Percentiles rank a stretch among this genome's conserved stretches.
Conservation (phyloP, 768 basidiomycete species). For the Jaapia argillacea region DNA sequence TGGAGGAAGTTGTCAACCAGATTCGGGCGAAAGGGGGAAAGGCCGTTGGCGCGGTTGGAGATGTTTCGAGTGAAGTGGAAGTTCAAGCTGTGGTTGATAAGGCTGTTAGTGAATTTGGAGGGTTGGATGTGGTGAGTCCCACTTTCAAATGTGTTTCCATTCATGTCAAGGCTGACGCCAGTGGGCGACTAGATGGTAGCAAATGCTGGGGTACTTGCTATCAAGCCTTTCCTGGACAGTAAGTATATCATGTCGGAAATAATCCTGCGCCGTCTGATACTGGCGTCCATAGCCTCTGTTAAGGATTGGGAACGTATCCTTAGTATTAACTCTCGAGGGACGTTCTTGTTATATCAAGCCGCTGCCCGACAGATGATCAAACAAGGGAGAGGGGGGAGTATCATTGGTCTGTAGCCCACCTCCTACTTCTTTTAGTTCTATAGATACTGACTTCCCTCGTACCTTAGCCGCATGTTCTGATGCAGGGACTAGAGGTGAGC, state of each 20-base stretch:
- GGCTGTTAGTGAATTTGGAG: slow-evolving; percentile 23
- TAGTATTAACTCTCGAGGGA: background rate
- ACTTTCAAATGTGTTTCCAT: background rate
- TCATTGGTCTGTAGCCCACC: slow-evolving; percentile 1
- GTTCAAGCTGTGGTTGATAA: slow-evolving; percentile 29
- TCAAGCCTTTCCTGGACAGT: slow-evolving; percentile 1
- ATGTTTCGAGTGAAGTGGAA: slow-evolving; percentile 31
- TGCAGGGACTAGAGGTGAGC: background rate
- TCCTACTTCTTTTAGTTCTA: background rate
- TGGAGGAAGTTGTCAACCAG: slow-evolving; percentile 6
- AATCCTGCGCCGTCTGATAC: background rate
- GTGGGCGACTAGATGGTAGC: slow-evolving; percentile 14
- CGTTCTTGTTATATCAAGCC: slow-evolving; percentile 1
- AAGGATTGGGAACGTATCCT: background rate
- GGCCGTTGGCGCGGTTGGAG: slow-evolving; percentile 20
- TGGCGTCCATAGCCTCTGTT: background rate
- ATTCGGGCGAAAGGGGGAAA: slow-evolving; percentile 12
- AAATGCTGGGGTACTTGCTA: slow-evolving; percentile 12
- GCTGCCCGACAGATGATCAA: slow-evolving; percentile 7
- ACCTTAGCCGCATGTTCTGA: background rate
- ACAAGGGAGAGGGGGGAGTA: slow-evolving; percentile 5
- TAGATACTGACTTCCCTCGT: background rate
- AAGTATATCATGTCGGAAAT: background rate
- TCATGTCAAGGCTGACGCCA: background rate
- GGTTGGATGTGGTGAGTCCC: slow-evolving; percentile 35